Base-by-base conservation (phyloP, 2,329 filamentous ascomycete species). In the Aspergillus ochraceoroseus region DNA sequence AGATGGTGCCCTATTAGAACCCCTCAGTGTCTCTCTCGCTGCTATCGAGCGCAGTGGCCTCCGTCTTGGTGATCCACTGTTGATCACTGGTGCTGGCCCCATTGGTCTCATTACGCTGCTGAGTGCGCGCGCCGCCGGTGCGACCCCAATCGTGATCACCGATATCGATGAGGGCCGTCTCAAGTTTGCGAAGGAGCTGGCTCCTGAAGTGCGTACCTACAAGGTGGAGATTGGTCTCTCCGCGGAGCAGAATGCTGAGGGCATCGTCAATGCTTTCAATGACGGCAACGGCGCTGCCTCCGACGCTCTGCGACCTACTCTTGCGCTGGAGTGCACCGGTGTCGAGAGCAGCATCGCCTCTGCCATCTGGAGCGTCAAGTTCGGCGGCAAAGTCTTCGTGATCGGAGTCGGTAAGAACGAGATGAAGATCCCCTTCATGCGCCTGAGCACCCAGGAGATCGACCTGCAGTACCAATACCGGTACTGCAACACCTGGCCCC, bases 391-490 rank as follows among this genome's bases (percentile, higher is more conserved):
- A 69, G 90, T 96, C 38, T 96, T 96, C 61, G 84, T 96, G 49
- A 94, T 95, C 52, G 90, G 90, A 27, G 89, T 96, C 2, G 92
- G 90, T 52, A 90, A 85, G 75, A 89, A 92, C 64, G 87, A 95
- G 73, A 92, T 96, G 73, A 87, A 79, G 67, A 84, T 96, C 49
- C 90, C 90, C 18, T 96, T 96, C 66, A 95, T 95, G 90, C 73
- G 87, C 36, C 77, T 90, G 43, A 90, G 84, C 56, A 90, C 89
- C 4, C 79, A 86, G 49, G 92, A 96, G 70, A 85, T 96, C 54
- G 90, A 96, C 67, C 73, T 96, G 46, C 87, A 94, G 70, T 92
- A 95, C 67, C 90, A 96, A 72, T 96, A 96, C 72, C 80, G 92
- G 47, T 96, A 96, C 73, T 79, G 77, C 70, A 95, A 96, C 72